Base-by-base conservation (phyloP, 805 yeast species). In the Priceomyces melissophilus region DNA sequence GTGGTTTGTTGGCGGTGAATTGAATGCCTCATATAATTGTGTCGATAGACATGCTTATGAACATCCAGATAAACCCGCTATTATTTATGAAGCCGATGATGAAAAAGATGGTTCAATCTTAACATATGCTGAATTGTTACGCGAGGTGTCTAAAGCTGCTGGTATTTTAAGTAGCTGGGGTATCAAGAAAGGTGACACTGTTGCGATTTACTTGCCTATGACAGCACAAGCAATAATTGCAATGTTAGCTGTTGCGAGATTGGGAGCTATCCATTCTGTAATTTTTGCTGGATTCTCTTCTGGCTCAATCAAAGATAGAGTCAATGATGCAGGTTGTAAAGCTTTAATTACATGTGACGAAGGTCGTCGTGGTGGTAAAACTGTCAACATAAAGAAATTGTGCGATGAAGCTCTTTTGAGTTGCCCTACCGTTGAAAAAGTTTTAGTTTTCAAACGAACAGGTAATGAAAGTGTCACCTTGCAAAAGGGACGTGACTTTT, bases 151-250 rank as follows among this genome's bases (percentile, higher is more conserved):
- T 32, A 76, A 78, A 57, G 79, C 82, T 40, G 84, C 91, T 6
- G 87, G 84, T 52, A 82, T 81, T 28, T 73, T 86, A 58, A 67
- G 73, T 49, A 65, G 69, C 44, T 68, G 81, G 72, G 90, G 90
- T 37, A 81, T 85, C 43, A 67, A 72, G 45, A 86, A 85, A 65
- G 93, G 93, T 53, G 95, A 86, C 58, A 82, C 89, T 12, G 91
- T 86, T 42, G 93, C 93, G 16, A 85, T 86, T 39, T 86, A 86
- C 61, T 71, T 86, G 69, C 95, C 95, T 54, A 86, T 85, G 93
- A 82, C 81, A 48, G 84, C 90, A 35, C 87, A 84, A 59, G 90
- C 93, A 30, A 65, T 86, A 38, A 69, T 83, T 42, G 79, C 93
- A 20, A 65, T 86, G 70, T 66, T 86, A 63, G 95, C 95, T 17